These are phyloP conservation scores for Cystobasidiopsis lactophilus DNA, from an alignment of 768 basidiomycete genomes.

Conservation along the genomic window DNA sequence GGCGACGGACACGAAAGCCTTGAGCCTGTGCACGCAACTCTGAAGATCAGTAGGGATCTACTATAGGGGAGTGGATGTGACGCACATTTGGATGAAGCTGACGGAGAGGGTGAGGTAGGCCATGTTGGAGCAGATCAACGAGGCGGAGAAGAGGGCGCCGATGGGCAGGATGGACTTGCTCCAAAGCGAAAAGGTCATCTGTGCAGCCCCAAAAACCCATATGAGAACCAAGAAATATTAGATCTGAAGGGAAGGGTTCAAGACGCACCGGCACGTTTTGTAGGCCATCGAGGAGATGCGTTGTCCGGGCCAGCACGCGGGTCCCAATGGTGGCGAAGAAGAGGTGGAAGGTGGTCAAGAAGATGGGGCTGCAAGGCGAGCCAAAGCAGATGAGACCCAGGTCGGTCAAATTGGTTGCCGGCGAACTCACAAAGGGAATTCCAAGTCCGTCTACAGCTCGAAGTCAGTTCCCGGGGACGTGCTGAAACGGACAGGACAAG, in stretches of 20 bases:
- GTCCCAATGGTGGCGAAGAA: slow-evolving; percentile 44
- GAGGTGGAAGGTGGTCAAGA: slow-evolving; percentile 18
- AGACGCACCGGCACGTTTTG: slow-evolving; percentile 34
- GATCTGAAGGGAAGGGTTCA: not conserved
- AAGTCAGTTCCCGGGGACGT: not conserved
- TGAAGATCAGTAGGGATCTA: slow-evolving; percentile 33
- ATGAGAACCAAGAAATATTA: not conserved
- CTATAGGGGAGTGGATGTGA: slow-evolving; percentile 29
- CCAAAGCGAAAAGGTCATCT: slow-evolving; percentile 58
- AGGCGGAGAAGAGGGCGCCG: slow-evolving; percentile 76
- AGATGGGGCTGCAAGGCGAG: slow-evolving; percentile 8
- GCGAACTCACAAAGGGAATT: slow-evolving; percentile 8
- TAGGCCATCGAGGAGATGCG: slow-evolving; percentile 48
- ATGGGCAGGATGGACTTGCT: slow-evolving; percentile 74
- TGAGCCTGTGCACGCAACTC: slow-evolving; percentile 6
- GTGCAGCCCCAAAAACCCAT: slow-evolving; percentile 13
- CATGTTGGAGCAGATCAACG: slow-evolving; percentile 72
- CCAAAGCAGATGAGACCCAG: not conserved
- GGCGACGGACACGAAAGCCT: slow-evolving; percentile 57
- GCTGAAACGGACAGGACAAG: not conserved
- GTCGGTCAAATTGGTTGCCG: not conserved
- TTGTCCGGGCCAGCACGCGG: slow-evolving; percentile 59
- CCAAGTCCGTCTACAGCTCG: slow-evolving; percentile 3
- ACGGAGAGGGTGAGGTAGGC: slow-evolving; percentile 81
- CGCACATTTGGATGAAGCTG: slow-evolving; percentile 77